Percentiles rank a stretch among this genome's conserved stretches.
Evolutionary conservation across 2,329 filamentous ascomycete genomes (phyloP).

Genomic region (Calonectria pseudoturangicola): DNA sequence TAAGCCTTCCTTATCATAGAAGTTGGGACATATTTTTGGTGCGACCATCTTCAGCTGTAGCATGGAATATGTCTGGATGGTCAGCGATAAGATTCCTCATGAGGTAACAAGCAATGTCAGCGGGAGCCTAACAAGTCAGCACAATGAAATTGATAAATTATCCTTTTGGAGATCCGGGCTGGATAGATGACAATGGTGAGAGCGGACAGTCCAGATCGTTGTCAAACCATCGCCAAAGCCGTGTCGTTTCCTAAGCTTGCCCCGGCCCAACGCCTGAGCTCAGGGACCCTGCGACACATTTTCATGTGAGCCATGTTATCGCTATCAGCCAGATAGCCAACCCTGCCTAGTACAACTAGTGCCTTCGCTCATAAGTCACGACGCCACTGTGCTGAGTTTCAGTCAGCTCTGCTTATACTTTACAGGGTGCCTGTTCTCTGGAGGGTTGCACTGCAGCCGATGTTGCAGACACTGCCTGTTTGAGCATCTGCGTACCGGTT

Average conservation of each 20-base stretch:
- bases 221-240: conserved; percentile 37
- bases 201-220: conserved; percentile 28
- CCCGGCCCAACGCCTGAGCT: conserved; percentile 14
- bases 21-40: neutral
- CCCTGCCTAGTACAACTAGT: conserved; percentile 19
- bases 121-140: conserved; percentile 31
- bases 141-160: conserved; percentile 9
- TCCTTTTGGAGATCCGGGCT: neutral
- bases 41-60: neutral
- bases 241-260: conserved; percentile 26
- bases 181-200: neutral
- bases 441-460: conserved; percentile 28
- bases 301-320: conserved; percentile 28
- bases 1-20: neutral
- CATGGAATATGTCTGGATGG: conserved; percentile 27
- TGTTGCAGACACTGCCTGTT: neutral
- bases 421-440: neutral
- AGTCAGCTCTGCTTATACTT: neutral
- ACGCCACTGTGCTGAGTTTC: conserved; percentile 2
- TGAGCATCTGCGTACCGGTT: neutral
- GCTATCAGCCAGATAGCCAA: conserved; percentile 24
- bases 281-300: conserved; percentile 32
- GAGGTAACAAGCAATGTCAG: conserved; percentile 22
- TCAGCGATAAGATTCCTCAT: conserved; percentile 24
- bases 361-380: conserved; percentile 20